Evolutionary conservation across 805 yeast genomes (phyloP).

Genomic region (Yamadazyma laniorum): DNA sequence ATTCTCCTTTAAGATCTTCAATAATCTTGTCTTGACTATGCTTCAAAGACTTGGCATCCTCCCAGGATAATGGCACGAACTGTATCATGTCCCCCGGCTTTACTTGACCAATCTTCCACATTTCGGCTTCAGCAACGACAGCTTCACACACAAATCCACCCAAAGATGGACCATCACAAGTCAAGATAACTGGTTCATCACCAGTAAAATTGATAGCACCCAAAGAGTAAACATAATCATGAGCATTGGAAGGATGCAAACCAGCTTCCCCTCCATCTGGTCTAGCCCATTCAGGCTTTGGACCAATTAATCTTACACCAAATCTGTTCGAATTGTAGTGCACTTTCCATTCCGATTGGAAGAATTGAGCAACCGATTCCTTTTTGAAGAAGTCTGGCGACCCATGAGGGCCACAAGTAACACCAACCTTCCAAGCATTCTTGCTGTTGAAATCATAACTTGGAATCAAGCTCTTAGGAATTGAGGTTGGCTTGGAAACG

Average conservation of each 20-base stretch:
- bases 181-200: constrained; percentile 95
- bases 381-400: constrained; percentile 88
- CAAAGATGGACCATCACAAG: constrained; percentile 96
- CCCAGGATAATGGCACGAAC: constrained; percentile 75
- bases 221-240: constrained; percentile 92
- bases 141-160: constrained; percentile 98
- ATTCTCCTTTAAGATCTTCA: constrained; percentile 42
- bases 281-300: constrained; percentile 97
- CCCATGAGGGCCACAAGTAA: constrained; percentile 97
- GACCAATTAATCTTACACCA: constrained; percentile 92
- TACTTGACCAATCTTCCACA: constrained; percentile 98
- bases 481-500: constrained; percentile 55
- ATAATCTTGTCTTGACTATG: constrained; percentile 56
- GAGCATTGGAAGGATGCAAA: constrained; percentile 97
- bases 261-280: constrained; percentile 97
- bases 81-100: constrained; percentile 87
- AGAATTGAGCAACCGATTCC: constrained; percentile 75
- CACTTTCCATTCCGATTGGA: constrained; percentile 81
- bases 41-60: constrained; percentile 65
- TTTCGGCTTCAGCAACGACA: constrained; percentile 91
- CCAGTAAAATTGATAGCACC: constrained; percentile 99
- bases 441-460: constrained; percentile 34
- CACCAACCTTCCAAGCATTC: constrained; percentile 80
- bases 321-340: constrained; percentile 97
- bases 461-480: constrained; percentile 60